Evolutionary conservation across 106 monocot genomes (phyloP).

Genomic region (Cymbidium sinense): DNA sequence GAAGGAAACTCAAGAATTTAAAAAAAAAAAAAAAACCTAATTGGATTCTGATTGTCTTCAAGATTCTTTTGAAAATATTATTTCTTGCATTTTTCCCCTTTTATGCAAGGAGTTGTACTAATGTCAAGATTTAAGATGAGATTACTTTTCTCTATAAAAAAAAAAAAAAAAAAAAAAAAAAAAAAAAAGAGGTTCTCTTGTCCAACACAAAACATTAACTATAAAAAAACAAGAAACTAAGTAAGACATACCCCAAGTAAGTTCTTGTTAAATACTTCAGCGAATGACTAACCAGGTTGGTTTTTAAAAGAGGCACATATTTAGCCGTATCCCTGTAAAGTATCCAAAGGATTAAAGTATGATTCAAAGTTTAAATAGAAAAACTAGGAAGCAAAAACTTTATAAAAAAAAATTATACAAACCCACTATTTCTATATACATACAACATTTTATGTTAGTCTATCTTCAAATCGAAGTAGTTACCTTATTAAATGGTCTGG

Average conservation of each 20-base stretch:
- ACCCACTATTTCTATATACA: neutral
- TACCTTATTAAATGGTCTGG: slow-evolving; percentile 35
- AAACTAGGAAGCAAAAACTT: neutral
- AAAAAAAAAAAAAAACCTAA: too few species aligned
- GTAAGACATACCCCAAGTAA: slow-evolving; percentile 14
- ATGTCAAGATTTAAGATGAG: neutral
- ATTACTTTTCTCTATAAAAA: neutral
- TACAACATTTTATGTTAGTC: neutral
- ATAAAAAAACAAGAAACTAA: neutral
- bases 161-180: neutral
- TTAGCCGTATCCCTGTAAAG: slow-evolving; percentile 35
- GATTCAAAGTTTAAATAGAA: neutral
- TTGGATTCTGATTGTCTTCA: too few species aligned
- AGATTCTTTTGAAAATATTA: too few species aligned
- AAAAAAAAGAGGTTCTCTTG: neutral
- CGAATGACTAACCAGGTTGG: slow-evolving; percentile 27
- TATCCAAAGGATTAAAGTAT: neutral
- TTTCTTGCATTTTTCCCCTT: neutral
- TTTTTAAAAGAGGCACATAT: slow-evolving; percentile 31
- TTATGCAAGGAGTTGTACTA: neutral
- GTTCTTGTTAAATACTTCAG: slow-evolving; percentile 24
- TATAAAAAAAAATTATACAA: neutral
- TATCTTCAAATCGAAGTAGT: neutral
- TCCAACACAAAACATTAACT: neutral
- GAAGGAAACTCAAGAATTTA: too few species aligned